A percentile compares a stretch with the other conserved stretches of the same genome.
phyloP scores from a whole-genome alignment of 306 rosid genomes.

The Chamaecrista fasciculata region DNA sequence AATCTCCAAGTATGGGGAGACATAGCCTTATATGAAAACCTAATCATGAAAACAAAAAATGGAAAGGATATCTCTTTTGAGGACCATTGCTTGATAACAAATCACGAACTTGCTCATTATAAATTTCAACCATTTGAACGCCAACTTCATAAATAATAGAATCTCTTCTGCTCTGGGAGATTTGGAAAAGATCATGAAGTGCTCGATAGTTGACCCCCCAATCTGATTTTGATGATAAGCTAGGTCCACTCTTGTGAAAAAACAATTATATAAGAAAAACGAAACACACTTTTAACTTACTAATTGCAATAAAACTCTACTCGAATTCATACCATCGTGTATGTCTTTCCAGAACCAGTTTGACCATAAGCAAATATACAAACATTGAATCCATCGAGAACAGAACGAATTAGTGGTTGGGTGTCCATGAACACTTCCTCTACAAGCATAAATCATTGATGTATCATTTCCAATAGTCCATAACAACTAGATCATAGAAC shows the following conservation, averaged over 20 bases:
- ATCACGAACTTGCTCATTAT: conserved; percentile 77
- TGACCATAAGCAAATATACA: conserved; percentile 86
- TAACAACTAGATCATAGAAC: not conserved
- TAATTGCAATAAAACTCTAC: not conserved
- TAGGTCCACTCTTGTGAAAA: conserved; percentile 58
- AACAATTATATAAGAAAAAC: conserved; percentile 2
- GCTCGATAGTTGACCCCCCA: conserved; percentile 84
- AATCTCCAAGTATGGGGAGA: not conserved
- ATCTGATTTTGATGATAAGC: conserved; percentile 45
- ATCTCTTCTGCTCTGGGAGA: conserved; percentile 59
- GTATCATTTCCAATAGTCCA: not conserved
- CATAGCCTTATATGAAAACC: not conserved
- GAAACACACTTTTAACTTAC: not conserved
- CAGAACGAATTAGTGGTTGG: conserved; percentile 61
- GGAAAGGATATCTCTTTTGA: conserved; percentile 69
- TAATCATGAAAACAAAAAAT: not conserved
- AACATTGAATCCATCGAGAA: conserved; percentile 71
- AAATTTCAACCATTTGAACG: conserved; percentile 70
- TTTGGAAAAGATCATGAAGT: conserved; percentile 62
- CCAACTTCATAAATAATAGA: conserved; percentile 63
- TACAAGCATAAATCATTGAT: conserved; percentile 20
- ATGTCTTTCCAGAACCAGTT: conserved; percentile 78
- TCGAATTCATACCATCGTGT: conserved; percentile 55
- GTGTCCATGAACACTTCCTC: conserved; percentile 68
- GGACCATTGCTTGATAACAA: conserved; percentile 54